Evolutionary conservation across 2,329 filamentous ascomycete species (phyloP), one percentile per base, ranked within the genome.

Genomic region (Verticillium longisporum): DNA sequence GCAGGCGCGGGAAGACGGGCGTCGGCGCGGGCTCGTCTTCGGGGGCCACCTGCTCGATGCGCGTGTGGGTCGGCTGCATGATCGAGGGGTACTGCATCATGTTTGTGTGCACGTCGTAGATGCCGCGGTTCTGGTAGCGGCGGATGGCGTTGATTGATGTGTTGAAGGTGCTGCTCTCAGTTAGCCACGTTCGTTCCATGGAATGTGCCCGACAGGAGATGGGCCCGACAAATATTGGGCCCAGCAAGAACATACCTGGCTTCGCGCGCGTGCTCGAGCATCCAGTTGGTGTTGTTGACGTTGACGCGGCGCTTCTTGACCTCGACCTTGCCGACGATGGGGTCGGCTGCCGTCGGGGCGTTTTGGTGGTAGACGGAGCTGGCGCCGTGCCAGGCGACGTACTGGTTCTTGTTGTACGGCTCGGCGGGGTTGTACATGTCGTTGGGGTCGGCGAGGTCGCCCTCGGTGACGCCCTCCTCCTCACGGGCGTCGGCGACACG

Each of bases 321-420:
- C 66, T 93, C 90, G 7, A 86, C 81, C 74, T 96, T 96, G 61
- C 90, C 89, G n/a, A 61, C 60, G 63, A 81, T 87, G 36, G 86
- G 87, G 61, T 88, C 80, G 2, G 92, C 91, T n/a, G 91, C 86
- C 26, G 88, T 87, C 1, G 92, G 91, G 1, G 83, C 85, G 61
- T 87, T 88, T 13, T 90, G 92, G 72, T 98, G 92, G 73, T 99
- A 99, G 31, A 99, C 95, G 45, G 91, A 88, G 73, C 94, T 98
- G 56, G 95, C 95, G 57, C 95, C 95, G 73, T 97, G 93, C 95
- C 95, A 99, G 33, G 95, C 95, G 33, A 99, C 95, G 71, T 97
- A 99, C 73, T 97, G 93, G 72, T 99, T 99, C 77, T 94, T 92
- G 80, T 99, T 97, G 81, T 99, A 99, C n/a, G 88, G 82, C 72